These are phyloP conservation scores for Cicer cuneatum DNA, from an alignment of 306 rosid genomes.

Conservation along the genomic window DNA sequence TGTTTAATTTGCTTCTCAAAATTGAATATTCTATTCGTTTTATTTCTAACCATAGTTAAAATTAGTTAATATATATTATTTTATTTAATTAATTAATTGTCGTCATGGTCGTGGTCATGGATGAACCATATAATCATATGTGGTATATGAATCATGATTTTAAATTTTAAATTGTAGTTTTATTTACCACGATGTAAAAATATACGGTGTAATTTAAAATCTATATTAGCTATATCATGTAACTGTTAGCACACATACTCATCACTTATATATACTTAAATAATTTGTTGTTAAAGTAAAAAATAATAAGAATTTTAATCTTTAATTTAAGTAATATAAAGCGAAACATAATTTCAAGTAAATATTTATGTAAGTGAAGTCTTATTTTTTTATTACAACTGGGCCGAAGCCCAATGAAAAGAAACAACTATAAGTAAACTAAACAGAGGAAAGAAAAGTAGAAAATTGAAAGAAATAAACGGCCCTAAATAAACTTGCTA, in stretches of 20 bases:
- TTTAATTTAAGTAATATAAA: no score
- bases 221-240: no score
- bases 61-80: not conserved
- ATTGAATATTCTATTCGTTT: not conserved
- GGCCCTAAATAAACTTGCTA: not conserved
- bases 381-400: not conserved
- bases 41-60: not conserved
- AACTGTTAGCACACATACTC: no score
- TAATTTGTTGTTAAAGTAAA: not conserved
- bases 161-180: no score
- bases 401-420: no score
- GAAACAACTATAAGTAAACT: no score
- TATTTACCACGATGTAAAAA: no score
- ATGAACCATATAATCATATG: no score
- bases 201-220: no score
- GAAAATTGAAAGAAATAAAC: not conserved
- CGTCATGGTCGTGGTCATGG: not conserved
- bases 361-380: not conserved
- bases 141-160: no score
- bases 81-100: not conserved
- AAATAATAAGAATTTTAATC: no score
- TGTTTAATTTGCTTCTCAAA: not conserved
- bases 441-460: not conserved
- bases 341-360: not conserved
- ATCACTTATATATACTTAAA: no score